These are phyloP conservation scores for Euryodendron excelsum DNA, from an alignment of 148 eudicot genomes.

Conservation along the genomic window DNA sequence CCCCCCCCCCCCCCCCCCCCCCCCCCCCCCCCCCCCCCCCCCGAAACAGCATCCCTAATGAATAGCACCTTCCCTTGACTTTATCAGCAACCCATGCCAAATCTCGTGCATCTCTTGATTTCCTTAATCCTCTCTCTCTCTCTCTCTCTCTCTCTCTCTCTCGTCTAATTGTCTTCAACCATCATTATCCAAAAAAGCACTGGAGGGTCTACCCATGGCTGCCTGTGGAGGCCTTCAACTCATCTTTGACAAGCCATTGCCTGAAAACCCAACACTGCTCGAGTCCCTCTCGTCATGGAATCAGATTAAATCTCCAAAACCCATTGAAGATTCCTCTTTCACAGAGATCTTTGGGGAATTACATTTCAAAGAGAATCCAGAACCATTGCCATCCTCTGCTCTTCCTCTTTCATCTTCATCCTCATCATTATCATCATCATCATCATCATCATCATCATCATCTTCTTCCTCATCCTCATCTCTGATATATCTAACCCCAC, in stretches of 20 bases:
- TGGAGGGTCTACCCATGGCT: constrained; percentile 47
- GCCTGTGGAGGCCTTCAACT: constrained; percentile 68
- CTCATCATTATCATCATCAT: not conserved
- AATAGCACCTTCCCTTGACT: constrained; percentile 14
- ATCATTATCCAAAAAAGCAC: not conserved
- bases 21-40: too few relatives aligned
- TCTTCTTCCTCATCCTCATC: not conserved
- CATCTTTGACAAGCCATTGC: constrained; percentile 58
- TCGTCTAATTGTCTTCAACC: not conserved
- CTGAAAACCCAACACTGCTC: constrained; percentile 20
- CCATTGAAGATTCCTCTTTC: constrained; percentile 43
- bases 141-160: constrained; percentile 14
- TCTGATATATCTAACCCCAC: not conserved
- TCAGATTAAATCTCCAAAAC: constrained; percentile 33
- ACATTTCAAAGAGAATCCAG: constrained; percentile 42
- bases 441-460: not conserved
- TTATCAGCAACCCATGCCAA: constrained; percentile 31
- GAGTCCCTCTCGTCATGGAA: constrained; percentile 55
- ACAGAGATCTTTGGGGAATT: constrained; percentile 67
- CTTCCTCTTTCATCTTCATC: not conserved
- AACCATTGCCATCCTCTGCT: constrained; percentile 15
- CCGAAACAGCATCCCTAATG: constrained; percentile 17
- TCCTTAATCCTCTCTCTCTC: too few relatives aligned
- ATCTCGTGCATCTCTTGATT: constrained; percentile 35
- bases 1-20: too few relatives aligned